Percentiles rank a stretch among this genome's conserved stretches.
Evolutionary conservation across 164 flowering plant genomes (phyloP).

Genomic region (Chimonanthus praecox): DNA sequence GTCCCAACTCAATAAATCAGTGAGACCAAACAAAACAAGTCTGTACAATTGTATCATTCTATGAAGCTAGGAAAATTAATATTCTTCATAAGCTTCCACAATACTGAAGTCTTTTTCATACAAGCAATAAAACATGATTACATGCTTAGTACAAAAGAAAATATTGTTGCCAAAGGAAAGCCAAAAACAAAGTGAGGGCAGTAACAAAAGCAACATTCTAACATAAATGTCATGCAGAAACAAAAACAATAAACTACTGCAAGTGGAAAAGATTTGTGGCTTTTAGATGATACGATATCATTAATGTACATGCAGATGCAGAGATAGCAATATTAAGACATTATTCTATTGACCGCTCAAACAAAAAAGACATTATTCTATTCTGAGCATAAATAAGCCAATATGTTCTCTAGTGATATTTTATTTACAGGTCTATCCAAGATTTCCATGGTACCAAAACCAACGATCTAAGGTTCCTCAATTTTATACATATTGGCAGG

Average conservation of each 20-base stretch:
- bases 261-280: neutral
- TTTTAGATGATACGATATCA: too few relatives aligned
- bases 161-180: neutral
- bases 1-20: slow-evolving; percentile 23
- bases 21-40: neutral
- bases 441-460: neutral
- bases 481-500: neutral
- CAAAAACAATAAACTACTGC: neutral
- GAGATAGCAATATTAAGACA: neutral
- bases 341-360: too few relatives aligned
- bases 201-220: neutral
- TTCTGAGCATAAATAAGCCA: neutral
- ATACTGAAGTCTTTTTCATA: neutral
- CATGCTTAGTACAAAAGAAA: slow-evolving; percentile 1
- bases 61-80: neutral
- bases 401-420: neutral
- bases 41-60: neutral
- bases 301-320: neutral
- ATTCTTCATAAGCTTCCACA: neutral
- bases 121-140: neutral
- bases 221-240: neutral
- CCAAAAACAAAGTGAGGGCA: neutral
- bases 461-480: neutral
- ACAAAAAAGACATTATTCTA: neutral
- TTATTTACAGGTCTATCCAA: neutral